Evolutionary conservation across 2,329 filamentous ascomycete genomes (phyloP), one percentile per base, ranked within the genome.

Genomic region (Stemphylium lycopersici): DNA sequence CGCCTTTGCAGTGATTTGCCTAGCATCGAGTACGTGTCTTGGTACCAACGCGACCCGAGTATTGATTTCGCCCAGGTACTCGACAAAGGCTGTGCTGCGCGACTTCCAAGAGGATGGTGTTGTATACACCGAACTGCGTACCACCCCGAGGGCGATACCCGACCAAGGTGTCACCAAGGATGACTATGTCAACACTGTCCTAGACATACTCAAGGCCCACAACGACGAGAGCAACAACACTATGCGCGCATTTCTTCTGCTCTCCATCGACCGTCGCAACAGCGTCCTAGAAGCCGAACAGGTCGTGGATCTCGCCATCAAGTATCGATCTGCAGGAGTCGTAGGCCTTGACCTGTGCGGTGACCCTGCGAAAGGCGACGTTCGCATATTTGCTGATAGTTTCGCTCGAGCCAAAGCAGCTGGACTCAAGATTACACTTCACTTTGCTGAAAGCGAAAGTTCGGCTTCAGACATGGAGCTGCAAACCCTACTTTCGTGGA

Each of bases 271-370:
- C 73, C 84, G 90, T 15, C 82, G 87, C 16, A 85, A 84, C 61
- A 79, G 82, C 7, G 63, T 79, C 7, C 68, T 75, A 1, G 84
- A 89, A 58, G 90, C 90, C 0, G 66, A 78, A n/a, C 79, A 87
- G 55, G 83, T 87, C 3, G 81, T 93, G 20, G 76, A 82, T 15
- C 80, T 95, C 1, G 89, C 89, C 1, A 71, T 83, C 41, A 76
- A 78, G 53, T 84, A 87, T 69, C 76, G 74, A 12, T 59, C 65
- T 33, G 68, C 74, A 4, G 84, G 85, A 15, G 83, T 93, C 4
- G 87, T 93, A 1, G 90, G 87, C 12, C 74, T 95, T 18, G 91
- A 95, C 68, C 82, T 95, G 16, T 93, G 90, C 73, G 91, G 91
- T 15, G 86, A 96, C 67, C 90, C 90, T 1, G 78, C 81, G 0